Conservation (phyloP, 495 filamentous ascomycete species). For the Xylaria castorea region DNA sequence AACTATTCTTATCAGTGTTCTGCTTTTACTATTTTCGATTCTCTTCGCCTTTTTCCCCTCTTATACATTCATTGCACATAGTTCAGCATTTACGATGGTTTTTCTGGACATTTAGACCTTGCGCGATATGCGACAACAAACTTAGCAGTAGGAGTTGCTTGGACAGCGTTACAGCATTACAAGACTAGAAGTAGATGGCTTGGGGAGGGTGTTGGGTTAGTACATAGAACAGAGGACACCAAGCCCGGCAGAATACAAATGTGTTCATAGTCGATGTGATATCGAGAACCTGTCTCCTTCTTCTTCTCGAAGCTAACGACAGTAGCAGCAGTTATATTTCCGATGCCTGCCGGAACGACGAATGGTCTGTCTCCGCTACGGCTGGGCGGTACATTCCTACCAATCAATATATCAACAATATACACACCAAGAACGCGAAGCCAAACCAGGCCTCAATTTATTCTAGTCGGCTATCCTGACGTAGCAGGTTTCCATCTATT, state of each 20-base stretch:
- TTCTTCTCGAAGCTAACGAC: neutral
- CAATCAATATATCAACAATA: conserved; percentile 17
- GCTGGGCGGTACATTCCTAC: conserved; percentile 12
- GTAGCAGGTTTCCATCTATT: neutral
- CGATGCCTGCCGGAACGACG: conserved; percentile 15
- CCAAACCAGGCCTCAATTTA: conserved; percentile 6
- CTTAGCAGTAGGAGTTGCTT: conserved; percentile 21
- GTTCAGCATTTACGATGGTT: conserved; percentile 20
- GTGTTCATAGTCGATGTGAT: conserved; percentile 17
- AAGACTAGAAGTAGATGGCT: conserved; percentile 22
- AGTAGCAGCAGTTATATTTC: neutral
- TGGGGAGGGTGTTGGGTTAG: neutral
- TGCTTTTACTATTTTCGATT: neutral
- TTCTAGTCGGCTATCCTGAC: conserved; percentile 8
- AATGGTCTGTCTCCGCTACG: neutral
- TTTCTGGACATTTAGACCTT: conserved; percentile 14
- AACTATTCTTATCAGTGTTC: conserved; percentile 5
- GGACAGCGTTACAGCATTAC: conserved; percentile 21
- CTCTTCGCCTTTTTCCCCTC: neutral
- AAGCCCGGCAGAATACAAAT: conserved; percentile 19
- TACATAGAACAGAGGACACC: conserved; percentile 16
- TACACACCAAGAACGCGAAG: conserved; percentile 2
- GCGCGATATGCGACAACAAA: conserved; percentile 4
- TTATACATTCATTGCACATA: conserved; percentile 12
- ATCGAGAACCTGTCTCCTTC: neutral